Percentiles rank a stretch among this genome's conserved stretches.
phyloP scores from a whole-genome alignment of 2,329 filamentous ascomycete species.

The Akanthomyces muscarius region DNA sequence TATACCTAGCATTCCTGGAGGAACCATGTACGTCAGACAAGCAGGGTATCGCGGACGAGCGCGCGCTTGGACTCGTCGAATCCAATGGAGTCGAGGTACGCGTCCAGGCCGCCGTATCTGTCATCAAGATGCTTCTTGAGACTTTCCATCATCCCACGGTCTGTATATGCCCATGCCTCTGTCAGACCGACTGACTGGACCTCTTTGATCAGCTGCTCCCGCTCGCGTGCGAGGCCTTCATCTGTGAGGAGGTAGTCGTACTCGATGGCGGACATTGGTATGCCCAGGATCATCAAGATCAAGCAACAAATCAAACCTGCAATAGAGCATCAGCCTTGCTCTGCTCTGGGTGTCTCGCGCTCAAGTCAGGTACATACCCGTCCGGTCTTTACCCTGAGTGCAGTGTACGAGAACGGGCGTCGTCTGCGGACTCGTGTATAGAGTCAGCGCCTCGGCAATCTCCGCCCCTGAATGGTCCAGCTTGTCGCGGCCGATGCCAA shows the following conservation, averaged over 20 bases:
- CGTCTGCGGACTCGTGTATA: constrained; percentile 32
- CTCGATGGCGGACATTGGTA: constrained; percentile 57
- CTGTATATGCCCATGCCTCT: constrained; percentile 68
- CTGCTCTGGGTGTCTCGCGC: not conserved
- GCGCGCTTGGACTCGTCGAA: constrained; percentile 44
- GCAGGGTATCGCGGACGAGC: constrained; percentile 37
- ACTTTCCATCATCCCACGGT: constrained; percentile 57
- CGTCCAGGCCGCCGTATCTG: constrained; percentile 61
- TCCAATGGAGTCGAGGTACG: constrained; percentile 63
- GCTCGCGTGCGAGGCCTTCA: constrained; percentile 55
- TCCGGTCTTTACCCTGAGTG: constrained; percentile 82
- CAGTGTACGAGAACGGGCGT: constrained; percentile 74
- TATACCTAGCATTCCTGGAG: not conserved
- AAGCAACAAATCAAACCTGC: constrained; percentile 66
- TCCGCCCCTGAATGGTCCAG: constrained; percentile 64
- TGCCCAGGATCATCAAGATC: constrained; percentile 58
- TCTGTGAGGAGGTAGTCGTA: constrained; percentile 69
- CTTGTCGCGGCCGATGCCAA: constrained; percentile 65
- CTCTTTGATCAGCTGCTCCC: constrained; percentile 61
- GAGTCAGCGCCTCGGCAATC: constrained; percentile 41
- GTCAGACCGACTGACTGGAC: constrained; percentile 67
- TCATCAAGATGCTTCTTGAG: constrained; percentile 55
- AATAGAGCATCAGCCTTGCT: not conserved
- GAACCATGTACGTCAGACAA: constrained; percentile 32
- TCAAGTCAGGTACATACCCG: constrained; percentile 24